phyloP scores from a whole-genome alignment of 345 rosid genomes.

The Acer negundo region DNA sequence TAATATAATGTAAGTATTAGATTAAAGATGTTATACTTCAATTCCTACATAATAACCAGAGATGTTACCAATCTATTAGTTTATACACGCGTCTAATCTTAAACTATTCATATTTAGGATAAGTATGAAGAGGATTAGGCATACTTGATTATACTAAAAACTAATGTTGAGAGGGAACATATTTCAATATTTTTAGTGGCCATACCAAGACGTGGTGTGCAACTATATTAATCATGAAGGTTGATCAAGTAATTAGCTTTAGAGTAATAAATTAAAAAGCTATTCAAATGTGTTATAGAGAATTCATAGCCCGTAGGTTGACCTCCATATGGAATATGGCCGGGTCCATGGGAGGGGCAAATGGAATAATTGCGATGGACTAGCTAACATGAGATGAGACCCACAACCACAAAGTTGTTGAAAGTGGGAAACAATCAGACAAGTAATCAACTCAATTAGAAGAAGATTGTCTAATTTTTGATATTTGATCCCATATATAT shows the following conservation, averaged over 20 bases:
- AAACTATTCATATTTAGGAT: too few relatives aligned
- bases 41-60: background rate
- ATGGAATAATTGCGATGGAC: background rate
- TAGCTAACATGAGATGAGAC: conserved; percentile 25
- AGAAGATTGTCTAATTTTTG: background rate
- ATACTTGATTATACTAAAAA: background rate
- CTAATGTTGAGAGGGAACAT: background rate
- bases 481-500: background rate
- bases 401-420: conserved; percentile 38
- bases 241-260: background rate
- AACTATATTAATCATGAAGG: background rate
- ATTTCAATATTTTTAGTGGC: background rate
- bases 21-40: too few relatives aligned
- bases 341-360: background rate
- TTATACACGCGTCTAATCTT: too few relatives aligned
- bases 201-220: conserved; percentile 5
- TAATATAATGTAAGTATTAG: too few relatives aligned
- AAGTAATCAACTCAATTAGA: conserved; percentile 31
- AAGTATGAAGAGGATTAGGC: too few relatives aligned
- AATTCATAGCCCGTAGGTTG: background rate
- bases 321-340: background rate
- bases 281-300: too few relatives aligned
- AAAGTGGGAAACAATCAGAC: conserved; percentile 39
- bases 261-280: background rate
- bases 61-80: too few relatives aligned